Conservation (phyloP, 177 flowering plant genomes). For the Vitis hybrid region DNA sequence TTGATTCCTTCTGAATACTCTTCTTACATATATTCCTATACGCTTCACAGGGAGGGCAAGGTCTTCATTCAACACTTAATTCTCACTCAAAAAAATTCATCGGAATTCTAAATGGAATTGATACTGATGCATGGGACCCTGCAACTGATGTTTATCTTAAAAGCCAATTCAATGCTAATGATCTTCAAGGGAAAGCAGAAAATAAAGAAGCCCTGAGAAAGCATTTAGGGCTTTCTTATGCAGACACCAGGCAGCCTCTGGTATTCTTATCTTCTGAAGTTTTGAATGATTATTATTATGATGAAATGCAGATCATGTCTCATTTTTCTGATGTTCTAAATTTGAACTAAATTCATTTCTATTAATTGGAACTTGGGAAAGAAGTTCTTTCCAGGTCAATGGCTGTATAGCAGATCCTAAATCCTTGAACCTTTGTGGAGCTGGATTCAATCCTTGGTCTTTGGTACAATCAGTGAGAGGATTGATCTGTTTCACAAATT, state of each 20-base stretch:
- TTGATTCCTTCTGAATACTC: not conserved
- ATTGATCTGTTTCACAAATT: no score
- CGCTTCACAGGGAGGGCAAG: conserved; percentile 69
- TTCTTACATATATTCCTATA: not conserved
- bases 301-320: no score
- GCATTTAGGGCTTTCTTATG: conserved; percentile 60
- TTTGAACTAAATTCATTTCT: not conserved
- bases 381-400: no score
- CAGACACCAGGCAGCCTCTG: conserved; percentile 65
- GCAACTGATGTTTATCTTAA: conserved; percentile 64
- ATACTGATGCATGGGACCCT: conserved; percentile 92
- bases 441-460: no score
- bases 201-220: conserved; percentile 71
- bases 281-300: not conserved
- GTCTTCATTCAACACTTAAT: conserved; percentile 75
- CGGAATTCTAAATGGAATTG: conserved; percentile 95
- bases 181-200: conserved; percentile 77
- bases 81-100: conserved; percentile 79
- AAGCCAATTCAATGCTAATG: conserved; percentile 75
- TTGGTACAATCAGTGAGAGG: no score
- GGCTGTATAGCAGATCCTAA: no score
- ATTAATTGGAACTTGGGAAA: not conserved
- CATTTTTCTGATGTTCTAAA: not conserved
- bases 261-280: conserved; percentile 34
- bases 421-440: no score